Conservation (phyloP, 306 rosid genomes). For the Prunus fruticosa region DNA sequence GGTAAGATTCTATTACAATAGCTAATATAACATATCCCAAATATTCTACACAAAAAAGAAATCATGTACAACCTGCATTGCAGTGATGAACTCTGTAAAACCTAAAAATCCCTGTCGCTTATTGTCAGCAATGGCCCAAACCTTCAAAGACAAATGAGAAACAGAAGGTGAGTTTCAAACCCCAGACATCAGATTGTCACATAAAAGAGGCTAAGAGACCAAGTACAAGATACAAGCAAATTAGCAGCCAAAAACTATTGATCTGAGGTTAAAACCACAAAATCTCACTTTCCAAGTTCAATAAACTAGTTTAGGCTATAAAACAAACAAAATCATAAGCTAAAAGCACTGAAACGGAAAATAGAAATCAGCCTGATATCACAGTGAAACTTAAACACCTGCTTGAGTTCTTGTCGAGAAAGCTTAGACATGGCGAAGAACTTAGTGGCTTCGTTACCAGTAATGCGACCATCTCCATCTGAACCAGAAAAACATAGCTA, state of each 20-base stretch:
- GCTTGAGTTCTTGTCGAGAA: constrained; percentile 81
- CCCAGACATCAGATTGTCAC: neutral
- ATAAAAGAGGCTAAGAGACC: neutral
- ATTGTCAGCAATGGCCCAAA: constrained; percentile 82
- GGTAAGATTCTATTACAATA: neutral
- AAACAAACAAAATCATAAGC: neutral
- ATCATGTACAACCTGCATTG: constrained; percentile 64
- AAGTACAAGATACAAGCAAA: neutral
- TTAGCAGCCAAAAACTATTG: neutral
- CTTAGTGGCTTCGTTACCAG: constrained; percentile 73
- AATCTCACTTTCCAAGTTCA: neutral
- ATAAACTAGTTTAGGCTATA: neutral
- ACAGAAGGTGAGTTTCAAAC: neutral
- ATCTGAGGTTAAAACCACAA: neutral
- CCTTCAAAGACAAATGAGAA: constrained; percentile 24
- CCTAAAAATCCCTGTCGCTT: constrained; percentile 76
- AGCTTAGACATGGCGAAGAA: constrained; percentile 82
- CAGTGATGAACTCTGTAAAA: constrained; percentile 63
- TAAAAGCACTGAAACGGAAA: neutral
- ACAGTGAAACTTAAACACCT: constrained; percentile 26
- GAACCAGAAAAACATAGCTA: neutral
- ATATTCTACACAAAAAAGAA: neutral
- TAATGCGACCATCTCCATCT: constrained; percentile 84
- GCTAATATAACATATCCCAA: neutral
- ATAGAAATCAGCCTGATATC: neutral